phyloP scores from a whole-genome alignment of 352 stramenopile species.

The Stephanocyclus meneghinianus region DNA sequence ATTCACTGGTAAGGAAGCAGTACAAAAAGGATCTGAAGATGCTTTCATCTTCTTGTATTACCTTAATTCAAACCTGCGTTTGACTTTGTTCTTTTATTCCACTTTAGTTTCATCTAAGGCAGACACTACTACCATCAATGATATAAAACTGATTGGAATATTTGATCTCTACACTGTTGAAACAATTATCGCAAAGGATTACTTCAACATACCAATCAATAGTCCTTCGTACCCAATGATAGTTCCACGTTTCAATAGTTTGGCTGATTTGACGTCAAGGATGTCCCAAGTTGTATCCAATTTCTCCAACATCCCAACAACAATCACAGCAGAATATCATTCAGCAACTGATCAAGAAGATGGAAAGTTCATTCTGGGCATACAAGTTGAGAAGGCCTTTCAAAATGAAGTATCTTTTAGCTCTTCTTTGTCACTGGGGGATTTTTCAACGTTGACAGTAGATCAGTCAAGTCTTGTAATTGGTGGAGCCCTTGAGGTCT shows the following conservation, averaged over 20 bases:
- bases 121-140: constrained; percentile 13
- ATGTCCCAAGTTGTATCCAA: constrained; percentile 32
- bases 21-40: no score
- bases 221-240: constrained; percentile 13
- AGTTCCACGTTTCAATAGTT: constrained; percentile 36
- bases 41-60: background rate
- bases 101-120: constrained; percentile 11
- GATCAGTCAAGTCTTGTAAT: constrained; percentile 24
- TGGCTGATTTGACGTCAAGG: constrained; percentile 29
- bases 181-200: background rate
- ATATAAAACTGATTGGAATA: constrained; percentile 36
- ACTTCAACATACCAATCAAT: constrained; percentile 36
- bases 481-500: constrained; percentile 17
- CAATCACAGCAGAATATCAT: constrained; percentile 24
- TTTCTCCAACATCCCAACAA: constrained; percentile 22
- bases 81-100: background rate
- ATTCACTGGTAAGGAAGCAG: constrained; percentile 6
- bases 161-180: constrained; percentile 19
- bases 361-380: constrained; percentile 41
- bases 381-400: constrained; percentile 30
- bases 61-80: background rate
- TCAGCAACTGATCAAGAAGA: background rate
- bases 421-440: constrained; percentile 22
- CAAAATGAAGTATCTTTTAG: constrained; percentile 21
- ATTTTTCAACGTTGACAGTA: constrained; percentile 34